phyloP scores from a whole-genome alignment of 2,329 filamentous ascomycete genomes.

The Parascedosporium putredinis region DNA sequence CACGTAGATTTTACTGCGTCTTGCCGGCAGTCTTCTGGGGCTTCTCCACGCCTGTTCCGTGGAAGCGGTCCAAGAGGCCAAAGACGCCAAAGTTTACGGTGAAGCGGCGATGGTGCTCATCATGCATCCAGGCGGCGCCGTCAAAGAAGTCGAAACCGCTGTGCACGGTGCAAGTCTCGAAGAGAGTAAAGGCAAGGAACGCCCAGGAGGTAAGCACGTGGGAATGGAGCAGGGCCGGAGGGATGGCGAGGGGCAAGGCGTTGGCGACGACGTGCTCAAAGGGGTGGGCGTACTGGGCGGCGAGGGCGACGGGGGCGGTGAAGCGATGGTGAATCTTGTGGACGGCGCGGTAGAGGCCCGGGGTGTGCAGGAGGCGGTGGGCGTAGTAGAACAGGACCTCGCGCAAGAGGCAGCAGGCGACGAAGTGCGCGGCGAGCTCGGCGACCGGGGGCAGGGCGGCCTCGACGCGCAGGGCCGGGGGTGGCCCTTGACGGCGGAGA shows the following conservation, averaged over 20 bases:
- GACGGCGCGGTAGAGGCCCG: constrained; percentile 34
- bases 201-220: constrained; percentile 43
- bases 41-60: constrained; percentile 31
- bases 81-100: constrained; percentile 42
- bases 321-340: constrained; percentile 49
- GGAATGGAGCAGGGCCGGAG: constrained; percentile 31
- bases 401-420: constrained; percentile 29
- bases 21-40: constrained; percentile 12
- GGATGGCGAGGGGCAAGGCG: constrained; percentile 38
- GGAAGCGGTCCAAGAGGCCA: constrained; percentile 43
- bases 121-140: constrained; percentile 38
- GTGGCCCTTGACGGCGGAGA: constrained; percentile 10
- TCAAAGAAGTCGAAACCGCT: constrained; percentile 46
- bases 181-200: constrained; percentile 36
- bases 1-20: neutral
- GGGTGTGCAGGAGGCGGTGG: constrained; percentile 42
- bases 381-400: constrained; percentile 46
- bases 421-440: constrained; percentile 29
- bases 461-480: constrained; percentile 28
- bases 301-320: constrained; percentile 42
- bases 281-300: constrained; percentile 46
- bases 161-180: constrained; percentile 44
- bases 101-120: constrained; percentile 47
- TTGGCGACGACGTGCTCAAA: constrained; percentile 46
- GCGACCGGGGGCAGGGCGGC: constrained; percentile 22